A percentile compares a stretch with the other conserved stretches of the same genome.
Evolutionary conservation across 352 stramenopile species (phyloP).

Genomic region (Globisporangium sylvaticum): DNA sequence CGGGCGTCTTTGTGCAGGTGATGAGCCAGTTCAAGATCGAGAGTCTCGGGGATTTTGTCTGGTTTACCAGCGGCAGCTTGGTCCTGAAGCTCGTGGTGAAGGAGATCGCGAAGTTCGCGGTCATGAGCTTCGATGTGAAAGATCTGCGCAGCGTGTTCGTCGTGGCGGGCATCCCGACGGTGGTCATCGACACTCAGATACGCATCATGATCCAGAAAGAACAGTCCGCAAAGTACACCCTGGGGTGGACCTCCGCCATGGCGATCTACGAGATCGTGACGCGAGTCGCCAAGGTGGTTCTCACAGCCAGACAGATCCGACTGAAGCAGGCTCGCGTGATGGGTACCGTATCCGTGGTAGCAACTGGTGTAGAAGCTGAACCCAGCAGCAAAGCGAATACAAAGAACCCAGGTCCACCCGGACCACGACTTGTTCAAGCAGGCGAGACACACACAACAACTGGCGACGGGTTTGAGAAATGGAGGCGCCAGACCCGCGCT

Average conservation of each 20-base stretch:
- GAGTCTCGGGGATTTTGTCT: too few relatives aligned
- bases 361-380: too few relatives aligned
- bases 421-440: neutral
- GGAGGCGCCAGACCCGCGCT: slow-evolving; percentile 19
- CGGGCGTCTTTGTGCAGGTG: too few relatives aligned
- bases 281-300: too few relatives aligned
- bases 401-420: neutral
- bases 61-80: neutral
- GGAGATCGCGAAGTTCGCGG: neutral
- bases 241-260: slow-evolving; percentile 6
- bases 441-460: neutral
- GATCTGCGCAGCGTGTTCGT: slow-evolving; percentile 15
- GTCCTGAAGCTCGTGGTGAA: slow-evolving; percentile 7
- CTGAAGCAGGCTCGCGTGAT: neutral
- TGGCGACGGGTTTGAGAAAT: slow-evolving; percentile 19
- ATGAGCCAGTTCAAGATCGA: too few relatives aligned
- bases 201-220: slow-evolving; percentile 10
- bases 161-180: slow-evolving; percentile 11
- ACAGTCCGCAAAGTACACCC: neutral
- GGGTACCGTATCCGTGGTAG: too few relatives aligned
- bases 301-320: neutral
- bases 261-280: slow-evolving; percentile 7
- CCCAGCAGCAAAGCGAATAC: neutral
- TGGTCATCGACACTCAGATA: slow-evolving; percentile 23
- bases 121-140: slow-evolving; percentile 5